Evolutionary conservation across 306 rosid genomes (phyloP).

Genomic region (Biancaea sappan): DNA sequence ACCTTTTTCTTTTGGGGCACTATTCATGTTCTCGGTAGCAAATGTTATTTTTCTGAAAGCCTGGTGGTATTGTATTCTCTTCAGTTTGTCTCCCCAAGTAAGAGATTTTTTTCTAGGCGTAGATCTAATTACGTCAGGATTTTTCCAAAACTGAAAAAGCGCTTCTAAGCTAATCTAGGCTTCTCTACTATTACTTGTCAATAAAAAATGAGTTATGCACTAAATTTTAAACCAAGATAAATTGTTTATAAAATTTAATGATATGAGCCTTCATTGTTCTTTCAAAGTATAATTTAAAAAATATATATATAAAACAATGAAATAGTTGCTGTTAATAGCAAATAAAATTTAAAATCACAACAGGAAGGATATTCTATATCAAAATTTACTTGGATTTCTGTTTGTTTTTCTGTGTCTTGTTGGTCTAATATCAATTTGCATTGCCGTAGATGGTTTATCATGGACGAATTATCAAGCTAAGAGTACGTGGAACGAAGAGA

Average conservation of each 20-base stretch:
- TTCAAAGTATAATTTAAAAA: background rate
- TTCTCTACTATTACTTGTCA: background rate
- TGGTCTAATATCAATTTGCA: conserved; percentile 26
- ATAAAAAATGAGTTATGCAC: background rate
- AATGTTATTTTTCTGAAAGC: background rate
- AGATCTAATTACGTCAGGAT: background rate
- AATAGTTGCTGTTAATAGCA: background rate
- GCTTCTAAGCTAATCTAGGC: background rate
- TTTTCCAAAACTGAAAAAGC: background rate
- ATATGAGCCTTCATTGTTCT: background rate
- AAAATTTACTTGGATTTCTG: background rate
- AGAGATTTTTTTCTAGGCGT: background rate
- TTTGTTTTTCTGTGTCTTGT: background rate
- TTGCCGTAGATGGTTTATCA: conserved; percentile 70
- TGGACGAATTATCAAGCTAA: conserved; percentile 69
- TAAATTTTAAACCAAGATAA: background rate
- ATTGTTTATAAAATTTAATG: background rate
- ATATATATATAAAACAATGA: too few species aligned
- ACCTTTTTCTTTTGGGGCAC: background rate
- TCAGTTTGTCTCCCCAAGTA: background rate
- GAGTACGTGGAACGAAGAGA: conserved; percentile 88
- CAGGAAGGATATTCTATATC: conserved; percentile 2
- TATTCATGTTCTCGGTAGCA: background rate
- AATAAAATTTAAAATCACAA: conserved; percentile 3
- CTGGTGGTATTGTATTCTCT: background rate